phyloP scores from a whole-genome alignment of 331 rosid genomes.

The Rhamnella rubrinervis region DNA sequence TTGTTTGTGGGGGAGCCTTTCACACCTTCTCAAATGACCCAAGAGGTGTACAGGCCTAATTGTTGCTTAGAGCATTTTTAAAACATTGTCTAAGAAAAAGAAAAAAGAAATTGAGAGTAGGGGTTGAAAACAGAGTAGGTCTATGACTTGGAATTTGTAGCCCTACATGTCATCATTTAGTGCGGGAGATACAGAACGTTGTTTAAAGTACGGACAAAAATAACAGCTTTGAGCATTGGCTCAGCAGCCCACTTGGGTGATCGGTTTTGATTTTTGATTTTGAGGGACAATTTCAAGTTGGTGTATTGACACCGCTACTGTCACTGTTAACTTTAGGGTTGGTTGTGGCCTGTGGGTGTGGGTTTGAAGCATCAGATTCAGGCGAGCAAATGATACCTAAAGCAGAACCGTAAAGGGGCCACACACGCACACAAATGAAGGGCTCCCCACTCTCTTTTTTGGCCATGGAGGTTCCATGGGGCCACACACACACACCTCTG shows the following conservation, averaged over 20 bases:
- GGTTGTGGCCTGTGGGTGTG: not conserved
- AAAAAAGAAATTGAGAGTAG: not conserved
- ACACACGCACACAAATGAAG: not conserved
- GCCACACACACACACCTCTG: not conserved
- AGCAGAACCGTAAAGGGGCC: not conserved
- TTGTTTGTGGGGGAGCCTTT: not conserved
- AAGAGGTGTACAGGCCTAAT: not conserved
- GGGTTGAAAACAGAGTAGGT: not conserved
- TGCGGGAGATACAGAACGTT: not conserved
- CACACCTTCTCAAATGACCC: constrained; percentile 12
- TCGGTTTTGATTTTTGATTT: not conserved
- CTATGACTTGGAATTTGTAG: constrained; percentile 11
- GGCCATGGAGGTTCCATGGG: not conserved
- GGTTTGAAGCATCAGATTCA: not conserved
- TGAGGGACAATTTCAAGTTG: not conserved
- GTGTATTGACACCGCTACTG: not conserved
- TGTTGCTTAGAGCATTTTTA: not conserved
- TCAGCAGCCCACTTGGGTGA: constrained; percentile 7
- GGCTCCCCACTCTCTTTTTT: no score
- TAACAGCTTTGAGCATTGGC: not conserved
- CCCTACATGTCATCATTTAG: constrained; percentile 9
- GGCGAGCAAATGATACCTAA: not conserved
- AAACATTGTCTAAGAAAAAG: not conserved
- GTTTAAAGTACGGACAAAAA: constrained; percentile 9
- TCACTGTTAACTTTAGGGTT: not conserved